Evolutionary conservation across 352 stramenopile genomes (phyloP), one percentile per base, ranked within the genome.

Genomic region (Phytophthora capsici): DNA sequence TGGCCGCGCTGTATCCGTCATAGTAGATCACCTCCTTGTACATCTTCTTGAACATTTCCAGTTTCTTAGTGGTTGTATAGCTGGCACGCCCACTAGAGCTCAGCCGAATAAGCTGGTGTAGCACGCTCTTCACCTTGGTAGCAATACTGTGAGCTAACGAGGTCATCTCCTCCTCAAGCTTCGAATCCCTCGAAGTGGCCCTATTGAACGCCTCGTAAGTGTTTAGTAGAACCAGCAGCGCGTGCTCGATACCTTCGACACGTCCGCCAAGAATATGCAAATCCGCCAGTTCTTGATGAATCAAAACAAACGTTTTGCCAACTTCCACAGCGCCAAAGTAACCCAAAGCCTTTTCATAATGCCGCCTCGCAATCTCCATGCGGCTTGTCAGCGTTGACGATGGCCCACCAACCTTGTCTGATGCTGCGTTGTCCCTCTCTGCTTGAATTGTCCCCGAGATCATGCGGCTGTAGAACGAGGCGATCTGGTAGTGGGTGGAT

Each of bases 21-120:
- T 84, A 90, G 63, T 93, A 93, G 45, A 95, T 89, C 34, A 89
- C 78, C 52, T 93, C 82, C 43, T 90, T 90, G 77, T 95, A 95
- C 87, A 95, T 93, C 25, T 75, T 70, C 73, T 95, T 95, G 65
- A 91, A 95, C 56, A 84, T 73, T 3, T 88, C 76, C 0, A 86
- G 64, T 58, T 87, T 88, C 62, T 80, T 83, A 40, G 34, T 63
- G 25, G 77, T 78, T 7, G 63, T 50, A 30, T 52, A 69, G 26
- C 54, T 79, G 23, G 16, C 19, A 12, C 36, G 22, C 41, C 38
- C 48, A 25, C 44, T 30, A 37, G 65, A 52, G 49, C 63, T 78
- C 22, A 90, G 25, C 25, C 82, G 75, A 32, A 93, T 89, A 14
- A 95, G 68, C 28, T 90, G 78, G 34, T 90, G 78, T 6, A 95